Conservation (phyloP, 2,329 filamentous ascomycete species). For the Microascus cirrosus region DNA sequence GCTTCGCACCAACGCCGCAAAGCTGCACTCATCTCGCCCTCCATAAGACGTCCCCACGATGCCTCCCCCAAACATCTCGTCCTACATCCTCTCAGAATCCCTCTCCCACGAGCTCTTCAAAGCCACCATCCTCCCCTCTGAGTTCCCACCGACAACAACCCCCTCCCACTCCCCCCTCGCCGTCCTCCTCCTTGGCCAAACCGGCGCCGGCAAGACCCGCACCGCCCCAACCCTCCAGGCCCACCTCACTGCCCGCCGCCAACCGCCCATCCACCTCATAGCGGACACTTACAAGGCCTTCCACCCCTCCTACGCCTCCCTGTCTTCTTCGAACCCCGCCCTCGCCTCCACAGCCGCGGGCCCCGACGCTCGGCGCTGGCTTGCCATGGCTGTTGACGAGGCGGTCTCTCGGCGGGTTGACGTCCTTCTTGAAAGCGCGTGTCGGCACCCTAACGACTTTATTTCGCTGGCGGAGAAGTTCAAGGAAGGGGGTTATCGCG, state of each 20-base stretch:
- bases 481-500: conserved; percentile 19
- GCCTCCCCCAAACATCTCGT: conserved; percentile 14
- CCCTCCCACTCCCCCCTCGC: conserved; percentile 18
- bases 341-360: conserved; percentile 26
- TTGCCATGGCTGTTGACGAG: conserved; percentile 23
- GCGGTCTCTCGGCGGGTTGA: conserved; percentile 19
- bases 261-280: conserved; percentile 25
- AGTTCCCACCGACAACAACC: conserved; percentile 14
- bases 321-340: conserved; percentile 11
- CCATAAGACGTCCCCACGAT: neutral
- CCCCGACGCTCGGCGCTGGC: conserved; percentile 31
- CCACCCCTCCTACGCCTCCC: conserved; percentile 27
- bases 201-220: conserved; percentile 35
- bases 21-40: neutral
- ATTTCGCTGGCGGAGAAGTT: conserved; percentile 22
- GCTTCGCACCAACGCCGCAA: too few species aligned
- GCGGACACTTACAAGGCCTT: conserved; percentile 37
- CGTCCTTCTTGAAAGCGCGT: conserved; percentile 32
- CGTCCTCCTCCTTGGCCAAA: conserved; percentile 33
- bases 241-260: conserved; percentile 14
- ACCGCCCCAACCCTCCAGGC: conserved; percentile 24
- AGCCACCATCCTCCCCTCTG: conserved; percentile 18
- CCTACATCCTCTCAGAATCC: conserved; percentile 18
- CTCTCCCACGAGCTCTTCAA: conserved; percentile 19
- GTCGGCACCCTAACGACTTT: conserved; percentile 30